phyloP scores from a whole-genome alignment of 2,329 filamentous ascomycete genomes.

The Fusarium sp. region DNA sequence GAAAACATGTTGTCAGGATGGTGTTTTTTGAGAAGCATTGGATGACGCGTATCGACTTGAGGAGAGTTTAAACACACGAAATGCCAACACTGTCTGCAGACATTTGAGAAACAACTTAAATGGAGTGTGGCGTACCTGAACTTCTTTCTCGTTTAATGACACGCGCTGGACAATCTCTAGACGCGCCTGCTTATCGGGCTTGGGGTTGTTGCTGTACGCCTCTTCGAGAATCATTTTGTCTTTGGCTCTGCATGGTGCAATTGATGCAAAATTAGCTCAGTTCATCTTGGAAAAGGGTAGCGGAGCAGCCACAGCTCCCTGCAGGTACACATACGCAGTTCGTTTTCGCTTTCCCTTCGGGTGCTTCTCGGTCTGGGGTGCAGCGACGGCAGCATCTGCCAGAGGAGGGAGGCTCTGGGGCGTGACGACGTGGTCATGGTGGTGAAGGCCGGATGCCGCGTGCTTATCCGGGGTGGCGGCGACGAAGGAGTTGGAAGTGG shows the following conservation, averaged over 20 bases:
- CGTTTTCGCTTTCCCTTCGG: conserved; percentile 75
- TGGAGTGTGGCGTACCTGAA: conserved; percentile 78
- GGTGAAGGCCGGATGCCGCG: conserved; percentile 41
- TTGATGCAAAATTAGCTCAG: conserved; percentile 43
- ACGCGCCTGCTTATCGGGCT: conserved; percentile 92
- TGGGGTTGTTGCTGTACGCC: conserved; percentile 87
- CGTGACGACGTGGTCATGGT: conserved; percentile 45
- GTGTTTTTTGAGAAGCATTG: conserved; percentile 18
- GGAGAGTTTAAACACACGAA: not conserved
- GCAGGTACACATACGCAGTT: conserved; percentile 66
- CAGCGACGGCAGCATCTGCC: conserved; percentile 32
- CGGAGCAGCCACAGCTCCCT: not conserved
- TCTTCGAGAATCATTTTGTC: conserved; percentile 92
- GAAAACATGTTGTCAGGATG: conserved; percentile 33
- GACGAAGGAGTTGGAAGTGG: conserved; percentile 41
- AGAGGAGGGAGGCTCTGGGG: conserved; percentile 44
- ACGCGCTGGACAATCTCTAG: conserved; percentile 88
- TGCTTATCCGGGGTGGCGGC: conserved; percentile 47
- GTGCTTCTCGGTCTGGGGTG: conserved; percentile 58
- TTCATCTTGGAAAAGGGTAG: not conserved
- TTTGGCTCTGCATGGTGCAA: conserved; percentile 74
- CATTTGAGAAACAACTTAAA: conserved; percentile 2
- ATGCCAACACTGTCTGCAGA: not conserved
- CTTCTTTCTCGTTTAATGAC: conserved; percentile 93
- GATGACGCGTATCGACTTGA: conserved; percentile 33